Evolutionary conservation across 352 stramenopile species (phyloP), one percentile per base, ranked within the genome.

Genomic region (Elongisporangium prolatum): DNA sequence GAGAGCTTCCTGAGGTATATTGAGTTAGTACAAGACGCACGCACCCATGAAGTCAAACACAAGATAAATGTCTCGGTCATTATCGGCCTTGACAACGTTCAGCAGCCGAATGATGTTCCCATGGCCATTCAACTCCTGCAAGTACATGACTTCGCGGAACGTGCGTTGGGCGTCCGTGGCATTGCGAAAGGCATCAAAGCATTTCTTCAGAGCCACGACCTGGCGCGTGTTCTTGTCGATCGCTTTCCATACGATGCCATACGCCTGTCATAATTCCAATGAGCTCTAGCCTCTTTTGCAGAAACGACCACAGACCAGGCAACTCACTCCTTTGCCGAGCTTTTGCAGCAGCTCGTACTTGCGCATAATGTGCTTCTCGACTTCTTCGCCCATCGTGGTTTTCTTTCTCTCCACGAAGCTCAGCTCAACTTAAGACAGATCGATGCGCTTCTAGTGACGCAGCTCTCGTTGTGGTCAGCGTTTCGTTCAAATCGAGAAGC

Each of bases 201-300:
- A 98, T 67, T 98, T 99, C 67, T 99, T 98, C 22, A 98, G 75
- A 11, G 95, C 96, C 16, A 98, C 88, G 14, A 95, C 82, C 56
- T 95, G 74, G 9, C 88, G 75, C 48, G 79, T 89, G 64, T 89
- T 85, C 68, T 98, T 97, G 65, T 98, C 91, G 54, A 97, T 89
- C n/a, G 93, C 95, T 69, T 98, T 98, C 91, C 92, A 98, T 40
- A 98, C 95, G 53, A 98, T 96, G 20, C 96, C 95, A 57, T 98
- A 98, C 5, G 91, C 93, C 84, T 97, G 58, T 24, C 55, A 8
- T 61, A 50, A 2, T 3, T 60, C 44, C 37, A 61, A 60, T 51
- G 20, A 38, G 37, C n/a, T 13, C 37, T 18, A 54, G 6, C 16
- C 20, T 21, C 21, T 22, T 25, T 60, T 18, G 21, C 1, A 57